Evolutionary conservation across 2,329 filamentous ascomycete genomes (phyloP).

Genomic region (Aureobasidium uvarum): DNA sequence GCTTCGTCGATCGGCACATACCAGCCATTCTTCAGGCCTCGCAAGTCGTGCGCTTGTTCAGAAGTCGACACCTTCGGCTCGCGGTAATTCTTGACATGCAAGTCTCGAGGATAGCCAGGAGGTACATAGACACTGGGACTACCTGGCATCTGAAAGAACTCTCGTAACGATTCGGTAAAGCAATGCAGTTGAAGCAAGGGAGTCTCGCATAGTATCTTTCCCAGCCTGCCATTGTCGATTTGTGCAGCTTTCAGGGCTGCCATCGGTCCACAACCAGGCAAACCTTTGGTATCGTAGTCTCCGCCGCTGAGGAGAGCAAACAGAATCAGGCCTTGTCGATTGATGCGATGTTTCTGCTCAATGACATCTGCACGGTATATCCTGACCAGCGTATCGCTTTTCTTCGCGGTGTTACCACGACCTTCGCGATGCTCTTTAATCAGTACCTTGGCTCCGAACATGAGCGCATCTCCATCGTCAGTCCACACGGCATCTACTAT

Average conservation of each 20-base stretch:
- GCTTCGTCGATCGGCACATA: constrained; percentile 37
- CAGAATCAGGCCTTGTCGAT: constrained; percentile 41
- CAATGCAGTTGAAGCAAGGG: constrained; percentile 3
- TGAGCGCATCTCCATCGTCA: constrained; percentile 49
- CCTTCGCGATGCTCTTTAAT: constrained; percentile 36
- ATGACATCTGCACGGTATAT: constrained; percentile 39
- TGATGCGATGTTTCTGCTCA: constrained; percentile 34
- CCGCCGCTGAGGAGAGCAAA: constrained; percentile 46
- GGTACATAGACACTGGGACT: constrained; percentile 30
- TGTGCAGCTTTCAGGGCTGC: constrained; percentile 36
- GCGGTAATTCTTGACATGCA: constrained; percentile 42
- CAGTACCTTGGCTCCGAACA: constrained; percentile 50
- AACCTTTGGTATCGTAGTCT: constrained; percentile 43
- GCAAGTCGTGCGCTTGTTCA: constrained; percentile 35
- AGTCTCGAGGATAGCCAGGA: constrained; percentile 32
- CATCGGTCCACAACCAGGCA: constrained; percentile 40
- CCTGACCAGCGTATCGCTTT: constrained; percentile 35
- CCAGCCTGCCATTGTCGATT: constrained; percentile 39
- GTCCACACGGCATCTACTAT: constrained; percentile 52
- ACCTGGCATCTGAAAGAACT: background rate
- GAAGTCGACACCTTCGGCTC: constrained; percentile 39
- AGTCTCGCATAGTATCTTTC: constrained; percentile 33
- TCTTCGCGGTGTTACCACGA: constrained; percentile 27
- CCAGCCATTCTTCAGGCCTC: constrained; percentile 37
- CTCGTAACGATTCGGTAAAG: constrained; percentile 6